A percentile compares a stretch with the other conserved stretches of the same genome.
These are phyloP conservation scores for Multifurca ochricompacta DNA, from an alignment of 768 basidiomycete species.

Conservation along the genomic window DNA sequence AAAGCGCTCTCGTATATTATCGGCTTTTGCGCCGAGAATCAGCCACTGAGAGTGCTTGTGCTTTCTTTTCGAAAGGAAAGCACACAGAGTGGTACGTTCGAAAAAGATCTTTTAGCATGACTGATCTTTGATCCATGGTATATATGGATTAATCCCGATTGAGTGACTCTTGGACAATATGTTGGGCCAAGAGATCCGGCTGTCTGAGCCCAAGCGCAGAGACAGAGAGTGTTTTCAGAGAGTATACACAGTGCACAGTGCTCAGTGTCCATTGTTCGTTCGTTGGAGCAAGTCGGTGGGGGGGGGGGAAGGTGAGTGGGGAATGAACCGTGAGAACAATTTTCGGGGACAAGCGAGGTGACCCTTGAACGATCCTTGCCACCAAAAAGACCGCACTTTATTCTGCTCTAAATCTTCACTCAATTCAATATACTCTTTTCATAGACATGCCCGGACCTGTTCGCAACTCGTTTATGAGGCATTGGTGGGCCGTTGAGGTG, in stretches of 20 bases:
- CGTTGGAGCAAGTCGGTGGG: neutral
- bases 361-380: neutral
- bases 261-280: neutral
- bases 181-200: too few species aligned
- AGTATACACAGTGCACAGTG: too few species aligned
- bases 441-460: conserved; percentile 5
- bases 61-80: too few species aligned
- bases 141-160: neutral
- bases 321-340: conserved; percentile 8
- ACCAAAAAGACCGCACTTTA: conserved; percentile 6
- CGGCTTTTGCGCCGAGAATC: neutral
- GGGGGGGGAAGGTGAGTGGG: too few species aligned
- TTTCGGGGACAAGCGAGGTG: conserved; percentile 4
- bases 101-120: neutral
- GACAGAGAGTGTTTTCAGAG: too few species aligned
- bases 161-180: too few species aligned
- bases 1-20: neutral
- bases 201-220: neutral
- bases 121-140: neutral
- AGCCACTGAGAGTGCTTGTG: neutral
- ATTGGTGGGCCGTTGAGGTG: conserved; percentile 23
- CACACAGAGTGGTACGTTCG: neutral
- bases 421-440: neutral
- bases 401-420: neutral
- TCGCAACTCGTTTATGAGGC: conserved; percentile 16